These are phyloP conservation scores for Aspergillus baeticus DNA, from an alignment of 495 filamentous ascomycete genomes.

Conservation along the genomic window DNA sequence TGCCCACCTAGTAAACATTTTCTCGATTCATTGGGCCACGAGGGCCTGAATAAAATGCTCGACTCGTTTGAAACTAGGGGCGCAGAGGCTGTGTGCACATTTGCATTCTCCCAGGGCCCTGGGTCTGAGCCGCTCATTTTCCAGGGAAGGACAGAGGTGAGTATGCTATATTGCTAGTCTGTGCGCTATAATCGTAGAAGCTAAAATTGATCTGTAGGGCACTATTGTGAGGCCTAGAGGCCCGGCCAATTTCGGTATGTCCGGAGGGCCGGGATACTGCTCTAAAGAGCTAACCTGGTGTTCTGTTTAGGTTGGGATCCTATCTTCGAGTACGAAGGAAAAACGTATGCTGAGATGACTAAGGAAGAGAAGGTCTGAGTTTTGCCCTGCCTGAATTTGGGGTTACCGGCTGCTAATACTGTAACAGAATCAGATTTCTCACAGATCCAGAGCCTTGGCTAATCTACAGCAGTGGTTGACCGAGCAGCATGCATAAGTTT, in stretches of 20 bases:
- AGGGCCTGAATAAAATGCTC: conserved; percentile 88
- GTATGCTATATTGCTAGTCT: conserved; percentile 1
- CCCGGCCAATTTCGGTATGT: conserved; percentile 79
- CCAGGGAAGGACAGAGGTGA: conserved; percentile 72
- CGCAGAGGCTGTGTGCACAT: conserved; percentile 93
- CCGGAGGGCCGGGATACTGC: background rate
- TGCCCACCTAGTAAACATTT: conserved; percentile 79
- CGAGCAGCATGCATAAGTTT: conserved; percentile 35
- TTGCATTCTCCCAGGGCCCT: conserved; percentile 85
- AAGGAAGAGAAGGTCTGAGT: conserved; percentile 66
- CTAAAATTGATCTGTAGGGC: conserved; percentile 35
- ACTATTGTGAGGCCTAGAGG: conserved; percentile 49
- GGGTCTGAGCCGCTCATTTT: conserved; percentile 85
- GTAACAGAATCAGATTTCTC: conserved; percentile 78
- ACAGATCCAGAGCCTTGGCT: conserved; percentile 79
- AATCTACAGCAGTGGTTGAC: conserved; percentile 85
- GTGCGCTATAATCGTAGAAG: background rate
- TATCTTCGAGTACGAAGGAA: conserved; percentile 89
- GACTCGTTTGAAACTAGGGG: conserved; percentile 84
- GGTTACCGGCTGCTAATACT: conserved; percentile 7
- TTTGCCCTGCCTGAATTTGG: background rate
- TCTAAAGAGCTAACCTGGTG: background rate
- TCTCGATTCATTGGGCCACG: conserved; percentile 73
- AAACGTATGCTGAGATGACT: conserved; percentile 98
- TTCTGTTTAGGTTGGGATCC: conserved; percentile 78